A percentile compares a stretch with the other conserved stretches of the same genome.
phyloP scores from a whole-genome alignment of 2,329 filamentous ascomycete species.

The Sordariomycetes sp. region DNA sequence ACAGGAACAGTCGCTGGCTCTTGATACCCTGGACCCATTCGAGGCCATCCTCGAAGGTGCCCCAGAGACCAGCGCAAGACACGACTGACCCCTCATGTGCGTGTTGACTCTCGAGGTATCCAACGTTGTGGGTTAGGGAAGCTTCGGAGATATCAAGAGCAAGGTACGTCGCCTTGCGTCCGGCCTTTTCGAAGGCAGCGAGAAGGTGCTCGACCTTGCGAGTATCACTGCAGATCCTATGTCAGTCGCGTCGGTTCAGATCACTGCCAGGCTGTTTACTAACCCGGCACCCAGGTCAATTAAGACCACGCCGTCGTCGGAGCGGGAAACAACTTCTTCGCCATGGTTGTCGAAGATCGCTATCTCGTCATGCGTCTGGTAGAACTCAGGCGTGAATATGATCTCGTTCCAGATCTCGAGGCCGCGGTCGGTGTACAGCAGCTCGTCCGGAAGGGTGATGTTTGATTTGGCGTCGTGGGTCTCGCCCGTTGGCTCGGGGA shows the following conservation, averaged over 20 bases:
- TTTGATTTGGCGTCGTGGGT: slow-evolving; percentile 13
- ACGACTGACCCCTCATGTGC: slow-evolving; percentile 15
- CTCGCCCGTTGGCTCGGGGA: too few species aligned
- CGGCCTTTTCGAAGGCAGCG: slow-evolving; percentile 19
- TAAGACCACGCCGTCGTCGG: slow-evolving; percentile 21
- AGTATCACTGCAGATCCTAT: slow-evolving; percentile 22
- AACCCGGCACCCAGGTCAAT: slow-evolving; percentile 32
- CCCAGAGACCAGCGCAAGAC: slow-evolving; percentile 27
- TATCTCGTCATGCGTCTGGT: slow-evolving; percentile 31
- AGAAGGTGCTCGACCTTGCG: slow-evolving; percentile 29
- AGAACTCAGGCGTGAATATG: slow-evolving; percentile 27
- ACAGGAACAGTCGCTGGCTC: slow-evolving; percentile 26
- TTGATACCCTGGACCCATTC: slow-evolving; percentile 17
- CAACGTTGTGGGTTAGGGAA: slow-evolving; percentile 24
- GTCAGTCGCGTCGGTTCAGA: not conserved
- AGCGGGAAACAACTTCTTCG: slow-evolving; percentile 18
- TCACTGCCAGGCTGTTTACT: slow-evolving; percentile 9
- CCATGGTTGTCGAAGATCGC: slow-evolving; percentile 23
- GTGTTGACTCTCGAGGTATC: slow-evolving; percentile 19
- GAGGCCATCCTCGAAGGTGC: slow-evolving; percentile 26
- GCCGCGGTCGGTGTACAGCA: slow-evolving; percentile 27
- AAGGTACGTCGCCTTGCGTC: slow-evolving; percentile 21
- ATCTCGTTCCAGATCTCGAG: slow-evolving; percentile 30
- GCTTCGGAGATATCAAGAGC: slow-evolving; percentile 29
- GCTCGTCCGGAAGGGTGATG: slow-evolving; percentile 26